Evolutionary conservation across 495 filamentous ascomycete species (phyloP), one percentile per base, ranked within the genome.

Genomic region (Trichoderma reesei): DNA sequence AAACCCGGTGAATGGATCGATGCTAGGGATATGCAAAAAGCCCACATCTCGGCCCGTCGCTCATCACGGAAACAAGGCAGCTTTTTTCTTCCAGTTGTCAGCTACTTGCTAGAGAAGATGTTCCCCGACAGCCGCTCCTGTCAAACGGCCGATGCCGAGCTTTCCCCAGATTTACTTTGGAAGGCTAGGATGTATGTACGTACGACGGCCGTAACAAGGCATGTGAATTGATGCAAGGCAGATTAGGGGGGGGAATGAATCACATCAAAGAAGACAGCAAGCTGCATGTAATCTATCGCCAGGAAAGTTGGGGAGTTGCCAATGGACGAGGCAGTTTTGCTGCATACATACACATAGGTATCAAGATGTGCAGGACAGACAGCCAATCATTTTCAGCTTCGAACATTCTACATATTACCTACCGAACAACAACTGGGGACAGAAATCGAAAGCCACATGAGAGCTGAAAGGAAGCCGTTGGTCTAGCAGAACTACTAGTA

Each of bases 61-160:
- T 14, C 42, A 18, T 26, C 26, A 18, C 11, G 10, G 42, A 14
- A 46, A 16, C 42, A 46, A 16, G 13, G 42, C 38, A 11, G 11
- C 26, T 26, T 26, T 26, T 26, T 26, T 26, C 26, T 26, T 26
- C 26, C 26, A 39, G 38, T 11, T 11, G 6, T 11, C 38, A 39
- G 41, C 4, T 18, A 48, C 6, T 2, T 7, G 5, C 44, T 8
- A 46, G 9, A 46, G 4, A 26, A 31, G 31, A 18, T 56, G 6
- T 6, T 10, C 18, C 26, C 51, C 51, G 51, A 56, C 26, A 56
- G 51, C 51, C 51, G 51, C 51, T 16, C 6, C 38, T 39, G 11
- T 14, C 51, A 31, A 16, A 54, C 46, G 46, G 46, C 31, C 26
- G 51, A 56, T 56, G 51, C 51, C 51, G 51, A 56, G 31, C 51